phyloP scores from a whole-genome alignment of 345 rosid genomes.

The Aquilaria sinensis region DNA sequence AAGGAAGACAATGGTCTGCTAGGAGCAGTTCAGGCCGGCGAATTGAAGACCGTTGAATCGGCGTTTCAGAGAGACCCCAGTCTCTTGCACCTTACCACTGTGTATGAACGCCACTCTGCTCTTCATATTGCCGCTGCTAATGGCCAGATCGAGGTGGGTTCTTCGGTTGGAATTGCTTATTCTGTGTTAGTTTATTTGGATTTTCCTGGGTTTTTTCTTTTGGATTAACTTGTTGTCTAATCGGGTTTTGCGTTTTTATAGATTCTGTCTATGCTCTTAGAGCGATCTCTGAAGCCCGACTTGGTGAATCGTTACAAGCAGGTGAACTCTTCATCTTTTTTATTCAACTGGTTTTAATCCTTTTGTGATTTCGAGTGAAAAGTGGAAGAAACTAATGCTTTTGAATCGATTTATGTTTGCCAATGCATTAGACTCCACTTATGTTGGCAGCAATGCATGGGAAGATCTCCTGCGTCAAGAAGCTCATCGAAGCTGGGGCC shows the following conservation, averaged over 20 bases:
- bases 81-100: slow-evolving; percentile 45
- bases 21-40: slow-evolving; percentile 73
- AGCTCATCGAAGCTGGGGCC: slow-evolving; percentile 91
- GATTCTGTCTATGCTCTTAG: slow-evolving; percentile 75
- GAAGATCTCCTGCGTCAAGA: slow-evolving; percentile 69
- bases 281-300: slow-evolving; percentile 74
- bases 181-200: slow-evolving; percentile 6
- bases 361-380: no score
- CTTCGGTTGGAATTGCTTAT: not conserved
- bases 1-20: slow-evolving; percentile 66
- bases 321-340: slow-evolving; percentile 29
- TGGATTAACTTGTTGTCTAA: slow-evolving; percentile 8
- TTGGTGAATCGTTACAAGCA: slow-evolving; percentile 83
- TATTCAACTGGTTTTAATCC: not conserved
- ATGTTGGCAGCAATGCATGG: slow-evolving; percentile 99
- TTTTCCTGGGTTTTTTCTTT: not conserved
- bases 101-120: slow-evolving; percentile 78
- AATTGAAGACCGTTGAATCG: slow-evolving; percentile 36
- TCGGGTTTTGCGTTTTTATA: slow-evolving; percentile 17
- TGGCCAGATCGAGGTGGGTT: slow-evolving; percentile 93
- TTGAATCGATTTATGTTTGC: slow-evolving; percentile 13
- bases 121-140: slow-evolving; percentile 94
- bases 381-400: not conserved
- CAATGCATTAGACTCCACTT: slow-evolving; percentile 68
- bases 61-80: slow-evolving; percentile 51